Base-by-base conservation (phyloP, 345 rosid species). In the Heritiera littoralis region DNA sequence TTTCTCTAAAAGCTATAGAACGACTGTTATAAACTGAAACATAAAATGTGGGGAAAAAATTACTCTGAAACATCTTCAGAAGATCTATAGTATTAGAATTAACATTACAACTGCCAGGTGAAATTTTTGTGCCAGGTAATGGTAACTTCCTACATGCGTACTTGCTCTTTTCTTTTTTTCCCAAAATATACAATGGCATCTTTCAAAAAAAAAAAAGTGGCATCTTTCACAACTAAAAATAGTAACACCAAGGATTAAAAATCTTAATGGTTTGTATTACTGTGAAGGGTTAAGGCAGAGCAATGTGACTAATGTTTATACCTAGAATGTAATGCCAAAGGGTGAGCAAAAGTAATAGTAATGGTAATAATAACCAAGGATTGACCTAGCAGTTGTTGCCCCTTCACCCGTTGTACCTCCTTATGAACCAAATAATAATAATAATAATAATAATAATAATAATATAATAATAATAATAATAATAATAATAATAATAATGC, bases 261-360 rank as follows among this genome's bases (percentile, higher is more conserved):
- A 9, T 51, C 7, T 13, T 43, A 23, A 13, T 13, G 20, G 10
- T 23, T 28, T 71, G 43, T 49, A 28, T 48, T 70, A 17, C 40
- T 28, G 28, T 23, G 28, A 23, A 23, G 38, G 38, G 3, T 35
- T 35, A 45, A 49, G n/a, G 43, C 59, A 30, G 8, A 30, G 43
- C 59, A 71, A 49, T 51, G 23, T 15, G 55, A 49, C 30, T 71
- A 71, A 51, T 30, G 43, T 9, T 30, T 51, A 30, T 28, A 71
- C 28, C 56, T 28, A 70, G 58, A 48, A 70, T 49, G 20, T 48
- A 70, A 70, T 13, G 40, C 58, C 74, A 10, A 49, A 71, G 18
- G 55, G 23, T 28, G 58, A 71, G 75, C 13, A 14, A 51, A 71
- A 46, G 48, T 64, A 68, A 68, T 45, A 23, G 58, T 28, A 70